Conservation (phyloP, 345 rosid species). For the Camelina sativa region DNA sequence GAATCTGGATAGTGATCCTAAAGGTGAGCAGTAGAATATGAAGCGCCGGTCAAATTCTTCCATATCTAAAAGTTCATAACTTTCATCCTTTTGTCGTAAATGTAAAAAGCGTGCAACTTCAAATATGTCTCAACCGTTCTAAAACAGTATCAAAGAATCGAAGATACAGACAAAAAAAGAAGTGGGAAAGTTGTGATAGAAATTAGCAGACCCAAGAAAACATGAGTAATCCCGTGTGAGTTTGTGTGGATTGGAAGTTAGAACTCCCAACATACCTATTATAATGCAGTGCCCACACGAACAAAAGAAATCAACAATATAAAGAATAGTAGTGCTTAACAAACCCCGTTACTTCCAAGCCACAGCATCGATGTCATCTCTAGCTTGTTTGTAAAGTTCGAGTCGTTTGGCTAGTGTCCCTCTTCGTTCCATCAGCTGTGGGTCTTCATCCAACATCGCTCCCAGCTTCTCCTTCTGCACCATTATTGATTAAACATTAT, state of each 20-base stretch:
- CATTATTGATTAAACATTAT: neutral
- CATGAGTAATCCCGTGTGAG: constrained; percentile 15
- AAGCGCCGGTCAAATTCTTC: neutral
- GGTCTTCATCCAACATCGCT: constrained; percentile 96
- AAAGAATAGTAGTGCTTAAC: constrained; percentile 36
- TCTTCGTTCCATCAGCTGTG: constrained; percentile 92
- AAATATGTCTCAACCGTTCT: constrained; percentile 23
- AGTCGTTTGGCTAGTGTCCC: constrained; percentile 77
- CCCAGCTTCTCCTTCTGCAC: constrained; percentile 90
- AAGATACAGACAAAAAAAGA: constrained; percentile 32
- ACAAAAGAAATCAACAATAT: constrained; percentile 21
- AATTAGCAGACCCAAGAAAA: constrained; percentile 24
- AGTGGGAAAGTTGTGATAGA: constrained; percentile 16
- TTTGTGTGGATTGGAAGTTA: constrained; percentile 24
- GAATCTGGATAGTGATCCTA: neutral
- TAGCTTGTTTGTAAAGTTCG: constrained; percentile 90
- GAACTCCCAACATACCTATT: constrained; percentile 28
- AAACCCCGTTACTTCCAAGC: constrained; percentile 73
- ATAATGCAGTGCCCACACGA: constrained; percentile 34
- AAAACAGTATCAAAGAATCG: constrained; percentile 29
- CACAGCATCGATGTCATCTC: constrained; percentile 93
- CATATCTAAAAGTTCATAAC: neutral
- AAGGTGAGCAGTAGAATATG: neutral
- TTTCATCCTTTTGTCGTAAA: neutral
- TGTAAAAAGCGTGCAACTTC: constrained; percentile 10